Evolutionary conservation across 192 early-diverging fungal species (phyloP).

Genomic region (Linnemannia exigua): DNA sequence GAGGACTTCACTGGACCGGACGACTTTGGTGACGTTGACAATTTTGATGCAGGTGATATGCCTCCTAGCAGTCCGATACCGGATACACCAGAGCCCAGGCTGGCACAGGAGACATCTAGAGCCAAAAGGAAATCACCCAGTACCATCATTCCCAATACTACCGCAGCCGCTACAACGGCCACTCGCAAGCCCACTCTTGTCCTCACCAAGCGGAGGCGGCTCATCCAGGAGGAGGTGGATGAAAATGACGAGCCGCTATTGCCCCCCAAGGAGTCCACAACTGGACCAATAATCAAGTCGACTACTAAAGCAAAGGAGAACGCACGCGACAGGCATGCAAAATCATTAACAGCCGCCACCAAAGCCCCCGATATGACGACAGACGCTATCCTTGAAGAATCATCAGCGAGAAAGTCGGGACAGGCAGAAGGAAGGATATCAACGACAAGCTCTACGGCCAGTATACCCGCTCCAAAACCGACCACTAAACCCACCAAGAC

Average conservation of each 20-base stretch:
- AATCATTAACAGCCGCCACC: not conserved
- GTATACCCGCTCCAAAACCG: no score
- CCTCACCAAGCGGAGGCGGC: conserved; percentile 16
- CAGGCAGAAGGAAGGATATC: not conserved
- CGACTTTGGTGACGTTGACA: not conserved
- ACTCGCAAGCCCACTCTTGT: not conserved
- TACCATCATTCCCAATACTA: not conserved
- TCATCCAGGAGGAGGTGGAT: conserved; percentile 49
- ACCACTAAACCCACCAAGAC: not conserved
- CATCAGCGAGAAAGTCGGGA: not conserved
- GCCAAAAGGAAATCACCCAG: not conserved
- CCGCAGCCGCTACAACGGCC: not conserved
- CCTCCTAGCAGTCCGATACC: not conserved
- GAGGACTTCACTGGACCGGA: not conserved
- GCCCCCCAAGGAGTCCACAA: not conserved
- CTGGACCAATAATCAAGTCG: not conserved
- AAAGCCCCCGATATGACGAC: not conserved
- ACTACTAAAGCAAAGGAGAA: not conserved
- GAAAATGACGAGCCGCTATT: conserved; percentile 43
- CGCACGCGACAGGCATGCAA: not conserved
- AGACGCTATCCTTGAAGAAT: not conserved
- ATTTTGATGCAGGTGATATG: not conserved
- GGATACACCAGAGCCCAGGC: not conserved
- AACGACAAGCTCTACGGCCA: not conserved
- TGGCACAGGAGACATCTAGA: not conserved